phyloP scores from a whole-genome alignment of 495 filamentous ascomycete genomes.

The Podospora pseudocomata region DNA sequence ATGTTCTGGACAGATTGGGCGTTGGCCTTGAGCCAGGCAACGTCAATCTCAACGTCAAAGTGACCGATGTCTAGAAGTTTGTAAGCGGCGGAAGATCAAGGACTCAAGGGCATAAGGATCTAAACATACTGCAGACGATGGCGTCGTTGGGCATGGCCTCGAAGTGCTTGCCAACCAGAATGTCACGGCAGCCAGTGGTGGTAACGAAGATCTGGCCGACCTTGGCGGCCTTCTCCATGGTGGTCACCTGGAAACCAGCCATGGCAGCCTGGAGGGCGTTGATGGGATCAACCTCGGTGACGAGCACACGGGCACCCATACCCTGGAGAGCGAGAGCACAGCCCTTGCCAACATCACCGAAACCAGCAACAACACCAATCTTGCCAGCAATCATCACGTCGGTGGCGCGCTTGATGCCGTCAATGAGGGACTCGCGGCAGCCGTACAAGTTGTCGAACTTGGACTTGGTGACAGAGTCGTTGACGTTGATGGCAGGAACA shows the following conservation, averaged over 20 bases:
- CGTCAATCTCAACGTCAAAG: conserved; percentile 99
- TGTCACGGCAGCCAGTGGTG: conserved; percentile 98
- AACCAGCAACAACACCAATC: conserved; percentile 94
- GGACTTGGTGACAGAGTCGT: conserved; percentile 98
- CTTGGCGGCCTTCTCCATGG: conserved; percentile 92
- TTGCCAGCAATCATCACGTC: conserved; percentile 99
- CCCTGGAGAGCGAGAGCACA: conserved; percentile 91
- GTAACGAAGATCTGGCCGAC: conserved; percentile 98
- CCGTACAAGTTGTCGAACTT: conserved; percentile 99
- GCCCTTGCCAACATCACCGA: conserved; percentile 98
- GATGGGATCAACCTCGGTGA: conserved; percentile 98
- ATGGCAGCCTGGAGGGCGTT: conserved; percentile 98
- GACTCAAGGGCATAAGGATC: neutral
- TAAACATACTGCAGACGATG: conserved; percentile 90
- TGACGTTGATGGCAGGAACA: conserved; percentile 97
- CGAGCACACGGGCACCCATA: conserved; percentile 95
- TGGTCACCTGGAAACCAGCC: conserved; percentile 91
- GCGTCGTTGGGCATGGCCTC: conserved; percentile 97
- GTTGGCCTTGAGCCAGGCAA: conserved; percentile 98
- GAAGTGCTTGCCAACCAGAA: conserved; percentile 88
- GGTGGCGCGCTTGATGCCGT: conserved; percentile 99
- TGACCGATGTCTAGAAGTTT: conserved; percentile 83
- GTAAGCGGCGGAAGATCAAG: neutral
- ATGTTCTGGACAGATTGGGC: conserved; percentile 88
- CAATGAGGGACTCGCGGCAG: conserved; percentile 96